These are phyloP conservation scores for Stellera chamaejasme DNA, from an alignment of 345 rosid species.

Conservation along the genomic window DNA sequence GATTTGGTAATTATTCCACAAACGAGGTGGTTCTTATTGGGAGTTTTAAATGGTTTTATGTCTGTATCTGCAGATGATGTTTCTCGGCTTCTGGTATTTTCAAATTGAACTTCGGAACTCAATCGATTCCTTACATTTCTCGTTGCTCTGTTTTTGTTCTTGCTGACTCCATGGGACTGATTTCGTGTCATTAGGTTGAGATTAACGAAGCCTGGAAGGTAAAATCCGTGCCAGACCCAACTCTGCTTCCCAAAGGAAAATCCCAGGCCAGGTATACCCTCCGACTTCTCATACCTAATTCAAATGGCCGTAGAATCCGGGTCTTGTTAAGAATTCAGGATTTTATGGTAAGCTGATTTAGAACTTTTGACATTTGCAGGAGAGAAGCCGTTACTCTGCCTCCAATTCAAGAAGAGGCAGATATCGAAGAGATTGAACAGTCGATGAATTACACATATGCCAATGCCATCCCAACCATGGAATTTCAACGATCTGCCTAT, in stretches of 20 bases:
- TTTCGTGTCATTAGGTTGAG: conserved; percentile 41
- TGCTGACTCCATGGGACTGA: background rate
- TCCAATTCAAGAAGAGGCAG: conserved; percentile 37
- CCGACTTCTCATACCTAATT: background rate
- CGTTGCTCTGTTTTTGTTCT: background rate
- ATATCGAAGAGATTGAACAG: conserved; percentile 48
- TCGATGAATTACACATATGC: conserved; percentile 30
- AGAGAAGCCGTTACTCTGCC: conserved; percentile 72
- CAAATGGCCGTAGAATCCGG: too few species aligned
- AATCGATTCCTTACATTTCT: background rate
- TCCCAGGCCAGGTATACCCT: conserved; percentile 50
- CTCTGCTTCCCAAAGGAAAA: conserved; percentile 63
- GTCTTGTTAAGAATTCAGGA: conserved; percentile 1
- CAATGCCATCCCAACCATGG: conserved; percentile 25
- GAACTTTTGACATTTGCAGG: conserved; percentile 34
- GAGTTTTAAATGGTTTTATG: conserved; percentile 1
- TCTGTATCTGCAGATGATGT: conserved; percentile 56
- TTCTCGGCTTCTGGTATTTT: conserved; percentile 61
- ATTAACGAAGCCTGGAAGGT: conserved; percentile 77
- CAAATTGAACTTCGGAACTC: background rate
- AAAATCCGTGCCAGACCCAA: conserved; percentile 47
- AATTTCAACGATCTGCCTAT: conserved; percentile 44
- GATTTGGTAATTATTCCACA: background rate
- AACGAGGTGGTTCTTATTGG: background rate
- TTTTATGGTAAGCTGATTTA: background rate